Percentiles rank a stretch among this genome's conserved stretches.
These are phyloP conservation scores for Corymbia maculata DNA, from an alignment of 345 rosid genomes.

Conservation along the genomic window DNA sequence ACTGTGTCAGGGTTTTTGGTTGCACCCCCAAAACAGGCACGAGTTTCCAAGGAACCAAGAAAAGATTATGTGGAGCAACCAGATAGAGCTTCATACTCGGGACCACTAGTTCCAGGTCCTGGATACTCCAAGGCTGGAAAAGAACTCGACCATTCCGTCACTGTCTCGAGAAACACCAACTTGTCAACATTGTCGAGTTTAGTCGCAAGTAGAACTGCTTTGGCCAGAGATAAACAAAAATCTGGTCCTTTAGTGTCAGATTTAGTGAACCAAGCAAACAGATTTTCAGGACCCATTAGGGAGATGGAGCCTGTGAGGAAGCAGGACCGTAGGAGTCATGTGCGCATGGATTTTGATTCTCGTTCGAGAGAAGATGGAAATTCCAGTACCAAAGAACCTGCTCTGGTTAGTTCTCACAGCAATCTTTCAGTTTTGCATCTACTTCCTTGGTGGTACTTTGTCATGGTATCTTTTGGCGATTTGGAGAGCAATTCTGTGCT, in stretches of 20 bases:
- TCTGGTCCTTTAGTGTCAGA: conserved; percentile 14
- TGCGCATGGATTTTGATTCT: conserved; percentile 13
- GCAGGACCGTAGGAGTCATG: conserved; percentile 16
- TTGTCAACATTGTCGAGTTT: conserved; percentile 34
- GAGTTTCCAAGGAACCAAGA: conserved; percentile 21
- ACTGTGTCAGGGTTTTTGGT: conserved; percentile 25
- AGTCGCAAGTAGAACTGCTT: conserved; percentile 30
- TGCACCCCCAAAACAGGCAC: conserved; percentile 22
- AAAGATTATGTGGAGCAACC: conserved; percentile 17
- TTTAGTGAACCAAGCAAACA: conserved; percentile 8
- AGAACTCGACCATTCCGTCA: conserved; percentile 14
- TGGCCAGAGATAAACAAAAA: conserved; percentile 23
- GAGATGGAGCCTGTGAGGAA: conserved; percentile 12
- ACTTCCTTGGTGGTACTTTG: background rate
- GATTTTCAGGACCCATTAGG: conserved; percentile 10
- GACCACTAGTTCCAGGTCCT: conserved; percentile 36
- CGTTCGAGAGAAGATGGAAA: conserved; percentile 24
- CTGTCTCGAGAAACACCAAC: conserved; percentile 15
- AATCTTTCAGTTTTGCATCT: background rate
- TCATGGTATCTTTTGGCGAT: background rate
- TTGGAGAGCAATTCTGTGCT: background rate
- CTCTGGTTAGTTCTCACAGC: conserved; percentile 22
- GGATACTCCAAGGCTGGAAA: conserved; percentile 22
- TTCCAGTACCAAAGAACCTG: conserved; percentile 16
- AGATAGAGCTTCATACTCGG: conserved; percentile 43